phyloP scores from a whole-genome alignment of 2,329 filamentous ascomycete species.

The Hysterium pulicare region DNA sequence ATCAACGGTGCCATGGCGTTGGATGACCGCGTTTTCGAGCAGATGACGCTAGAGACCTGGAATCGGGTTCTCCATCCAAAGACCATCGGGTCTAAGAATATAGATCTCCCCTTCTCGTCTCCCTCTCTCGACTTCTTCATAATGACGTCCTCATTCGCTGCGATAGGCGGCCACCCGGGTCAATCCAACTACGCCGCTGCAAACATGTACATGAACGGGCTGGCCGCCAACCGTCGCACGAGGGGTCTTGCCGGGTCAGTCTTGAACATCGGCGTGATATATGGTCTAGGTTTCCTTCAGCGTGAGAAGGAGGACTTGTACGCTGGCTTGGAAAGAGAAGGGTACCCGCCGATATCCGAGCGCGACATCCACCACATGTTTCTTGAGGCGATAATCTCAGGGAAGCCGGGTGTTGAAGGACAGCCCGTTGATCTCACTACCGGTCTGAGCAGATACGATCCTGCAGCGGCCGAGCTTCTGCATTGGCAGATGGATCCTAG shows the following conservation, averaged over 20 bases:
- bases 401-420: background rate
- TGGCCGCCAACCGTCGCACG: slow-evolving; percentile 1
- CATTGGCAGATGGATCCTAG: background rate
- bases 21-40: background rate
- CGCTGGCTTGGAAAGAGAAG: background rate
- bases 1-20: slow-evolving; percentile 4
- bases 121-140: slow-evolving; percentile 9
- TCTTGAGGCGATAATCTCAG: background rate
- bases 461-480: background rate
- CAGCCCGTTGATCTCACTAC: background rate
- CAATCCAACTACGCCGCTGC: slow-evolving; percentile 9
- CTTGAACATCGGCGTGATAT: slow-evolving; percentile 37
- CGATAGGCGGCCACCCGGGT: slow-evolving; percentile 3
- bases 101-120: slow-evolving; percentile 7
- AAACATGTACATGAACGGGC: slow-evolving; percentile 5
- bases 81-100: slow-evolving; percentile 14
- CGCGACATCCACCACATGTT: background rate
- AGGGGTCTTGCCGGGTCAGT: slow-evolving; percentile 30
- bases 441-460: background rate
- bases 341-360: background rate
- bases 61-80: slow-evolving; percentile 10
- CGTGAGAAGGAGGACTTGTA: background rate
- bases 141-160: slow-evolving; percentile 2
- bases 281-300: slow-evolving; percentile 37
- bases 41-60: background rate